Evolutionary conservation across 257 asterid genomes (phyloP), one percentile per base, ranked within the genome.

Genomic region (Primulina tabacum): DNA sequence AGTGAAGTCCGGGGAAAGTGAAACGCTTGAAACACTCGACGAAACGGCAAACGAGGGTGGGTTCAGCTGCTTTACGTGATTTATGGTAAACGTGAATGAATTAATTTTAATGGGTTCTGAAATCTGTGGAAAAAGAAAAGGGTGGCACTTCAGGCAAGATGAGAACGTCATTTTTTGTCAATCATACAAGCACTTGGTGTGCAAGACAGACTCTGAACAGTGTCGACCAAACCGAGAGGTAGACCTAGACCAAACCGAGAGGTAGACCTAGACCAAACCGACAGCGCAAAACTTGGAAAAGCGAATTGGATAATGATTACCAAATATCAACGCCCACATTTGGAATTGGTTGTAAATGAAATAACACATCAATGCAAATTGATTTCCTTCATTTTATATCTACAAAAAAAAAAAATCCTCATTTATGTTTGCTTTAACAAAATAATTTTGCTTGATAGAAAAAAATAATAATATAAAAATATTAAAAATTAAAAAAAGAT

Each of bases 81-180:
- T 74, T 14, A 70, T 66, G 8, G 82, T 21, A 60, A 69, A 33
- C 17, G 73, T 28, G 32, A 69, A 52, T 61, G 76, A 60, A 67
- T 30, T 32, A 70, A 56, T 33, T 55, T 60, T 86, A 52, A 62
- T 4, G 65, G 87, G 75, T 55, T 76, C 82, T 70, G 81, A 62
- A 71, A 24, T 57, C 63, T 79, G 78, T 61, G 52, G 65, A 32
- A 14, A 50, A 73, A 40, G 74, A 62, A 72, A 65, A 8, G 67
- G 75, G 11, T 81, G 86, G 71, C 82, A 84, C 71, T 83, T 86
- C 60, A 85, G 83, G 78, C 80, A 89, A 40, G 88, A 77, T 6
- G 85, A 82, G 79, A 82, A 82, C 70, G 92, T 88, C 97, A 92
- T 92, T 84, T 73, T 59, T 24, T 24, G 50, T 86, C 91, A 81